A percentile compares a stretch with the other conserved stretches of the same genome.
Evolutionary conservation across 2,329 filamentous ascomycete species (phyloP).

Genomic region (Eutypella sp.): DNA sequence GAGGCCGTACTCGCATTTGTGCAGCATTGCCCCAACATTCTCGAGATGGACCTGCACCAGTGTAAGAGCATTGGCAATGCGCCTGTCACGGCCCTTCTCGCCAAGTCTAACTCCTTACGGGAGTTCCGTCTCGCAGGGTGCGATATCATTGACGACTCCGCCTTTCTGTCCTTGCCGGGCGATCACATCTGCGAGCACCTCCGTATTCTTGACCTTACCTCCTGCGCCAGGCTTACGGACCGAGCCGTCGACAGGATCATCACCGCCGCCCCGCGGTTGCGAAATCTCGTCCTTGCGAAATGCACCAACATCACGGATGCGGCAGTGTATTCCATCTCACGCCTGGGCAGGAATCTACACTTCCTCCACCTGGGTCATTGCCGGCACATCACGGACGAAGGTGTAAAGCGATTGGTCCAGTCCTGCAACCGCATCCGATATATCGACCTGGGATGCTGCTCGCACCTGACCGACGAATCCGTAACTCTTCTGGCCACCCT

Average conservation of each 20-base stretch:
- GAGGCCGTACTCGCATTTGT: slow-evolving; percentile 80
- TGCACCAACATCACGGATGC: slow-evolving; percentile 89
- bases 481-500: slow-evolving; percentile 78
- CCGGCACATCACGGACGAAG: slow-evolving; percentile 81
- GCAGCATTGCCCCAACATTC: slow-evolving; percentile 80
- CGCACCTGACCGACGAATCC: slow-evolving; percentile 79
- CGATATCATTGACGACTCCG: slow-evolving; percentile 76
- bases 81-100: slow-evolving; percentile 75
- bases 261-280: slow-evolving; percentile 75
- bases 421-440: slow-evolving; percentile 91
- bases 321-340: slow-evolving; percentile 80
- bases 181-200: slow-evolving; percentile 75
- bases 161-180: slow-evolving; percentile 73
- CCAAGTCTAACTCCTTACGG: slow-evolving; percentile 75
- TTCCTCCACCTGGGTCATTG: slow-evolving; percentile 96
- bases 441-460: slow-evolving; percentile 95
- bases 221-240: slow-evolving; percentile 78
- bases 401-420: slow-evolving; percentile 78
- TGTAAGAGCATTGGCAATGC: slow-evolving; percentile 77
- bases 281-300: slow-evolving; percentile 91
- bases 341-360: slow-evolving; percentile 90
- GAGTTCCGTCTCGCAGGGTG: slow-evolving; percentile 87
- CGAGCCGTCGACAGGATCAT: slow-evolving; percentile 86
- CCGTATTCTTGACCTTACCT: slow-evolving; percentile 89
- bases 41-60: slow-evolving; percentile 92